Evolutionary conservation across 306 rosid genomes (phyloP), one percentile per base, ranked within the genome.

Genomic region (Rosa persica): DNA sequence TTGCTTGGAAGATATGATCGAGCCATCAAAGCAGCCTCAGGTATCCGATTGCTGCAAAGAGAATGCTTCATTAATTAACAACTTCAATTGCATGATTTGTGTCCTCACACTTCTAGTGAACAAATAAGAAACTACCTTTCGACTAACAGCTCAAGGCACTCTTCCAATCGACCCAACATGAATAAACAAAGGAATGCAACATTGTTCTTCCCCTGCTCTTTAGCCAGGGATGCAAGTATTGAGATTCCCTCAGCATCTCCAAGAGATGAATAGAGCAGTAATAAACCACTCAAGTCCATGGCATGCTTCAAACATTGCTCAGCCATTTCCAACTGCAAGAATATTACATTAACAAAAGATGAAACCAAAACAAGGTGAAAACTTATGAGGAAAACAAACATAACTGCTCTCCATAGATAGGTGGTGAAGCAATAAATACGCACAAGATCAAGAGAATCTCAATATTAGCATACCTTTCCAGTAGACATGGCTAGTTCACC

Each of bases 1-100:
- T 93, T 93, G 85, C 99, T 93, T 69, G 99, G 99, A 83, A 96
- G 98, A 90, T 96, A 96, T 57, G 99, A 96, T 80, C 99, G 90
- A 65, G 98, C 99, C 98, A 96, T 91, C 79, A 96, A 87, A 77
- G 99, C 98, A 74, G 99, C 99, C 88, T 96, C 99, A 43, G 99
- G 99, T 82, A 96, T 96, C 87, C 99, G 92, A 75, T 93, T 93
- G 88, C 99, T 96, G 92, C 80, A 72, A 81, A 84, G 72, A 67
- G 46, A 55, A 81, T 11, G 76, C 80, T 70, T 81, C 76, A 51
- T 66, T 17, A 65, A 71, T 42, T 49, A 43, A 75, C 39, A 69
- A 70, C 60, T 49, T 44, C 66, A 65, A 73, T 48, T 49, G 54
- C 81, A 55, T 22, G 34, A 72, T 51, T 51, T 55, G 47, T 38